Base-by-base conservation (phyloP, 129 eudicot species). In the Glebionis coronaria region DNA sequence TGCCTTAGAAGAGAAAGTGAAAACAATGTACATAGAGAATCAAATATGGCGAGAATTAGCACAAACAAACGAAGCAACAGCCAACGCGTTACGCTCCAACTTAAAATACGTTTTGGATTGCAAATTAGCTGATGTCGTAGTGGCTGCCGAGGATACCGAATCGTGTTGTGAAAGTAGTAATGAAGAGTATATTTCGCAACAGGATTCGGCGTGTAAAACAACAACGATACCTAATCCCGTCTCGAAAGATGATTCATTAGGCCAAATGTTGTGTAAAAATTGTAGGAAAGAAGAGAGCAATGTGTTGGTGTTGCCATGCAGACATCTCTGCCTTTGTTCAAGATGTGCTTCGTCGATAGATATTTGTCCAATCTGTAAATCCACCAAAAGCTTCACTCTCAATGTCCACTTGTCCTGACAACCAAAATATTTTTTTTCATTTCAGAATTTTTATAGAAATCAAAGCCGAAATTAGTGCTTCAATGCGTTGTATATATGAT, bases 31-130 rank as follows among this genome's bases (percentile, higher is more conserved):
- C 31, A 13, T 79, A 10, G 93, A 88, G 54, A 88, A 81, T 54
- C 90, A 88, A 20, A 81, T 88, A 44, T 88, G 93, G 93, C 61
- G 85, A 47, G 93, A 88, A 31, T 44, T 88, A 60, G 96, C 96
- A 0, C 90, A 85, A 69, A 61, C 93, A 20, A 89, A 89, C 78
- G 96, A 89, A 57, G 93, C 96, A 20, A 81, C 93, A 12, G 90
- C 86, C 0, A 81, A 85, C 53, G 83, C 90, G 0, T 77, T 89
- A 19, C 83, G 90, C 3, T 56, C 9, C 51, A 81, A 85, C 70
- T 78, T 89, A n/a, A 88, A 89, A 29, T 90, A 89, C 44, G 85
- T 85, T 3, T 65, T 83, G 3, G 79, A 84, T 27, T 27, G 28
- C 5, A 62, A 77, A 0, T 58, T 75, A 31, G 78, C 68, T 4